Conservation (phyloP, 192 early-diverging fungal species). For the Oehlia diaphana region DNA sequence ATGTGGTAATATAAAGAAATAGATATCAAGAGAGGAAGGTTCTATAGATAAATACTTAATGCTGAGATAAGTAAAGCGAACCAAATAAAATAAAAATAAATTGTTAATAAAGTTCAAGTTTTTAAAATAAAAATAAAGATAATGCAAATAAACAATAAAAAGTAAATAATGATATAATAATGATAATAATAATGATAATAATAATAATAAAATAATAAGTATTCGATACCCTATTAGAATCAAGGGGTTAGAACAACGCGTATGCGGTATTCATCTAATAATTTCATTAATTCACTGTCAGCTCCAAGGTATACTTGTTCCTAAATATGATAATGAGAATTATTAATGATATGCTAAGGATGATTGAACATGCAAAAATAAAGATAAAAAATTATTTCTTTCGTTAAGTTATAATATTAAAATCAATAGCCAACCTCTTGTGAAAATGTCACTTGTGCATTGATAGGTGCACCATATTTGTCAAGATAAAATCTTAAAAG, state of each 20-base stretch:
- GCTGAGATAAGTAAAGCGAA: too few relatives aligned
- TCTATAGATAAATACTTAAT: too few relatives aligned
- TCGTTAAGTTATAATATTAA: background rate
- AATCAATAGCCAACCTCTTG: conserved; percentile 10
- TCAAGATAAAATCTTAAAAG: conserved; percentile 45
- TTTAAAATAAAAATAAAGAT: too few relatives aligned
- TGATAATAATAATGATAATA: too few relatives aligned
- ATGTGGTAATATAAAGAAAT: background rate
- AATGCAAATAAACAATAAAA: too few relatives aligned
- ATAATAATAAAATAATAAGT: too few relatives aligned
- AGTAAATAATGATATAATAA: too few relatives aligned
- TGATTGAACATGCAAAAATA: background rate
- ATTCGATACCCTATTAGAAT: background rate
- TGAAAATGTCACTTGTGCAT: conserved; percentile 16
- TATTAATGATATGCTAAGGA: background rate
- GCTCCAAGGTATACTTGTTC: conserved; percentile 24
- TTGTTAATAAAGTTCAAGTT: too few relatives aligned
- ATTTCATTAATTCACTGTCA: conserved; percentile 8
- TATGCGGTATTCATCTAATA: conserved; percentile 25
- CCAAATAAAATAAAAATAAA: too few relatives aligned
- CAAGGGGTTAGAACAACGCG: conserved; percentile 18
- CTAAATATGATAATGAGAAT: background rate
- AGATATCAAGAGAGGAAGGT: background rate
- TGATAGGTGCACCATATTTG: conserved; percentile 39
- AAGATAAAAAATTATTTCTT: background rate